phyloP scores from a whole-genome alignment of 169 alveolate species.

The Eimeria tenella region DNA sequence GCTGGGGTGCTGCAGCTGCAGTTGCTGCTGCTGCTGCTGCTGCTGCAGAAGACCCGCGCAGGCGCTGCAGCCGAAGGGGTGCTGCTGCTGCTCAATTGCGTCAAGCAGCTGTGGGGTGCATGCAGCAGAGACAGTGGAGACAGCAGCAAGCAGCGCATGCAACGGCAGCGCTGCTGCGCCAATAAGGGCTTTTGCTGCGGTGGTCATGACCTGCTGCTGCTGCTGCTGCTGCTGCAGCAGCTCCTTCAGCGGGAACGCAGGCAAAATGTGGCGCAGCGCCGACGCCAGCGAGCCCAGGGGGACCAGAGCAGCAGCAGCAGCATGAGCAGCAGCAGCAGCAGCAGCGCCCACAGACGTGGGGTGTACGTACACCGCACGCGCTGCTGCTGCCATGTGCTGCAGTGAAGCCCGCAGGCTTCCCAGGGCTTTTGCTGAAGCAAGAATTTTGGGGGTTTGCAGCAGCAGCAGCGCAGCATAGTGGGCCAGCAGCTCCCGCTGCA shows the following conservation, averaged over 20 bases:
- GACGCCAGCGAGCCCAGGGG: conserved; percentile 21
- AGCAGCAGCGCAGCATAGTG: conserved; percentile 36
- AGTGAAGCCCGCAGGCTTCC: conserved; percentile 22
- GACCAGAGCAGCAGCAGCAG: conserved; percentile 58
- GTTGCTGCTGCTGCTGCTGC: conserved; percentile 50
- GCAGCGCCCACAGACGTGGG: conserved; percentile 32
- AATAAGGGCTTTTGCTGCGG: conserved; percentile 45
- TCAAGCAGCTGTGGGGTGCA: conserved; percentile 17
- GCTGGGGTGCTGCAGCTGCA: conserved; percentile 12
- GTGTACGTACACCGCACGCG: conserved; percentile 40
- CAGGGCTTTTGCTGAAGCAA: conserved; percentile 13
- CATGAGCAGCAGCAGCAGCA: conserved; percentile 50
- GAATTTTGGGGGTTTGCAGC: conserved; percentile 12
- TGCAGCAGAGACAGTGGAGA: conserved; percentile 12
- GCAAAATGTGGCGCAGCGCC: conserved; percentile 10
- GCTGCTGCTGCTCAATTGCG: conserved; percentile 54
- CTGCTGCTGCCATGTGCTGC: conserved; percentile 2
- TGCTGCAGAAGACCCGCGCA: conserved; percentile 38
- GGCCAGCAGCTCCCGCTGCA: conserved; percentile 41
- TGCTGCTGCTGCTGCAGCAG: conserved; percentile 68
- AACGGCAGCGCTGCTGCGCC: conserved; percentile 57
- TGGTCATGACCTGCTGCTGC: conserved; percentile 46
- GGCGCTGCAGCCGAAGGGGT: conserved; percentile 41
- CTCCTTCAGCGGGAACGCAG: conserved; percentile 49
- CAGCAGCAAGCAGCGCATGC: conserved; percentile 65